These are phyloP conservation scores for Corrigiola litoralis DNA, from an alignment of 179 eudicot species.

Conservation along the genomic window DNA sequence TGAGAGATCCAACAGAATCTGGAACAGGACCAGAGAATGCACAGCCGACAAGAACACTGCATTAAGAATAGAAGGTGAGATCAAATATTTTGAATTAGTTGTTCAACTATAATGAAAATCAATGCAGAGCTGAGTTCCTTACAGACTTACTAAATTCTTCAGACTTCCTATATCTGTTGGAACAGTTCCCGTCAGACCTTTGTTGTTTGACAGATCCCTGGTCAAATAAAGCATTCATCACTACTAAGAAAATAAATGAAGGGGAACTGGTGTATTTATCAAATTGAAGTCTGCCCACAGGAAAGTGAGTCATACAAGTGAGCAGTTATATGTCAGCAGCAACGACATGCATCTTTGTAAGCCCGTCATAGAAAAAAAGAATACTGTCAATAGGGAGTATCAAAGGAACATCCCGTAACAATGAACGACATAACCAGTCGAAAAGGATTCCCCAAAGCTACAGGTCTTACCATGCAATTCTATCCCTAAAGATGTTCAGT, in stretches of 20 bases:
- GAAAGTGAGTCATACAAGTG: background rate
- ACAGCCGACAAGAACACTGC: conserved; percentile 44
- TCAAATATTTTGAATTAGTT: background rate
- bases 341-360: background rate
- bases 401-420: no score
- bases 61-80: background rate
- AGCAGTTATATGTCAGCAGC: background rate
- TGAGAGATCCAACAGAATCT: conserved; percentile 55
- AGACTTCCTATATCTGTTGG: conserved; percentile 54
- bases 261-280: background rate
- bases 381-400: no score
- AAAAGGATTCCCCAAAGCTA: no score
- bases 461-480: no score
- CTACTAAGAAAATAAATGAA: background rate
- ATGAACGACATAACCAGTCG: no score
- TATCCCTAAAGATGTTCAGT: no score
- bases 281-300: background rate
- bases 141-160: conserved; percentile 48
- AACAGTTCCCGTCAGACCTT: conserved; percentile 54
- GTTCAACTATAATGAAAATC: no score
- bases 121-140: conserved; percentile 23
- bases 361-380: no score
- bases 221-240: conserved; percentile 10
- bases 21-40: conserved; percentile 61
- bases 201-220: conserved; percentile 82